Conservation (phyloP, 1,139 yeast species). For the Yamadazyma sp. region DNA sequence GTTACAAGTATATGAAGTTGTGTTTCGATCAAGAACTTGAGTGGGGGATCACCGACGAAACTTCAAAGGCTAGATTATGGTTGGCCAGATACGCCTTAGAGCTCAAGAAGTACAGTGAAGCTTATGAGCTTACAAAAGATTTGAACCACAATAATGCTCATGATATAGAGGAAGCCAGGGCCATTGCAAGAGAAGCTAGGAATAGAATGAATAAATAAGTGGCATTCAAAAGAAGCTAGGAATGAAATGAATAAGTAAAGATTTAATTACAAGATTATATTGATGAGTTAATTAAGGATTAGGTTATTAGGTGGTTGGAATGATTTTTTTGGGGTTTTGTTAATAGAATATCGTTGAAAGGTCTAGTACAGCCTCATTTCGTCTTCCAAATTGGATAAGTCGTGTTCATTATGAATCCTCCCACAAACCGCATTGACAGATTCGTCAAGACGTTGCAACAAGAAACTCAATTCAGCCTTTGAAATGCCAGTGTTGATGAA, state of each 20-base stretch:
- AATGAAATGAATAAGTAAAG: slow-evolving; percentile 33
- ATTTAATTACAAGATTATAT: background rate
- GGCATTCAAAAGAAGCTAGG: slow-evolving; percentile 71
- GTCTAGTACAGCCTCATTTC: slow-evolving; percentile 9
- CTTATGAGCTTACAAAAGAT: slow-evolving; percentile 73
- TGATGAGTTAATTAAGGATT: background rate
- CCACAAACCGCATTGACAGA: slow-evolving; percentile 21
- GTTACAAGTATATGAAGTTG: slow-evolving; percentile 66
- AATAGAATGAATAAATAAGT: slow-evolving; percentile 36
- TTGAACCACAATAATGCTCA: slow-evolving; percentile 77
- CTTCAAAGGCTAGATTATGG: slow-evolving; percentile 85
- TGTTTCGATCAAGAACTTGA: slow-evolving; percentile 69
- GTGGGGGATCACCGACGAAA: slow-evolving; percentile 74
- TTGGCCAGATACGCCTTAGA: slow-evolving; percentile 69
- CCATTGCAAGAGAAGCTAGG: slow-evolving; percentile 74
- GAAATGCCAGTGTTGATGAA: slow-evolving; percentile 57
- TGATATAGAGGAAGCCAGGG: slow-evolving; percentile 86
- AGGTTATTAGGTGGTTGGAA: background rate
- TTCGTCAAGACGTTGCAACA: slow-evolving; percentile 18
- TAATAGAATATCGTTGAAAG: background rate
- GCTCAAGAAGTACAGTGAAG: slow-evolving; percentile 59
- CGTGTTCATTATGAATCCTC: slow-evolving; percentile 3
- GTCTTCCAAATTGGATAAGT: slow-evolving; percentile 6
- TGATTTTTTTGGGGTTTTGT: background rate
- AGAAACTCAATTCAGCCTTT: slow-evolving; percentile 47